Base-by-base conservation (phyloP, 2,329 filamentous ascomycete genomes). In the Hymenoscyphus fraxineus region DNA sequence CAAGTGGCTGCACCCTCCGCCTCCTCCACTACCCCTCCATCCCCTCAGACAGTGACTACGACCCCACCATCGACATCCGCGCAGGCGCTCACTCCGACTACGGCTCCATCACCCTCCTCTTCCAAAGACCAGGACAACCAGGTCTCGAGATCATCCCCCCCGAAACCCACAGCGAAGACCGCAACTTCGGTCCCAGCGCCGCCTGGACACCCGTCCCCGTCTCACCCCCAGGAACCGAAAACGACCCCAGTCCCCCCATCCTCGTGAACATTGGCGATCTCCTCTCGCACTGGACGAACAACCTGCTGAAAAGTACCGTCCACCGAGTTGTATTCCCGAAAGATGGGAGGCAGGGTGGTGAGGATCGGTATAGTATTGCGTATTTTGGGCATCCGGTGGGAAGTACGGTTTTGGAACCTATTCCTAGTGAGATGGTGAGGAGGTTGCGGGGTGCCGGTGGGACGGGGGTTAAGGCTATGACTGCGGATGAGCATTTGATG, bases 81-180 rank as follows among this genome's bases (percentile, higher is more conserved):
- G 94, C 94, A 6, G 95, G 94, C 64, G 93, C 94, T 0, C 94
- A 98, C 77, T 94, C 90, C 4, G 93, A 97, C 79, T 74, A 97
- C 78, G 87, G 87, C 63, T 85, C 83, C 65, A 77, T 89, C 64
- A 89, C 86, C 1, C 80, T 89, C n/a, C 84, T 98, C 12, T 98
- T 99, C 81, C 92, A 95, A 70, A 85, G 93, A 1, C 85, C 86
- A 0, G 90, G 90, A 1, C 93, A 97, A 73, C 88, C 93, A 0
- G 95, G 95, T 0, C 82, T 99, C 1, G 93, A 98, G 76, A 89
- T 98, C 66, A 82, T 88, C 6, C 88, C 86, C 1, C 82, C 81
- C 7, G 77, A 77, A 22, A 68, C 73, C 13, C 61, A 27, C n/a
- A 39, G 55, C 4, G 10, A 13, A 2, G 35, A 63, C 10, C 22